phyloP scores from a whole-genome alignment of 306 rosid species.

The Datisca glomerata region DNA sequence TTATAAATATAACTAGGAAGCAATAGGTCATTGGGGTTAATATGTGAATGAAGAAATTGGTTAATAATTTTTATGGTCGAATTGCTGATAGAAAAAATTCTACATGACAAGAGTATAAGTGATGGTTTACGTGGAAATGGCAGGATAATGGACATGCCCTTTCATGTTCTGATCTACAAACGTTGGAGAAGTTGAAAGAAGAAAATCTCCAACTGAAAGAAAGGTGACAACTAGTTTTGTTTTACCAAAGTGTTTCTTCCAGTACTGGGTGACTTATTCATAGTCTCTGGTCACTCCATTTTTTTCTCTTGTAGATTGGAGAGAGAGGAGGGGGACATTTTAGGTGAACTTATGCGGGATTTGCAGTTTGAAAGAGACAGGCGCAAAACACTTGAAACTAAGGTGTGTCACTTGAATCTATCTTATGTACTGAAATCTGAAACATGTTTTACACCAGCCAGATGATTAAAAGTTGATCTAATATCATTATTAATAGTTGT shows the following conservation, averaged over 20 bases:
- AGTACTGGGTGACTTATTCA: not conserved
- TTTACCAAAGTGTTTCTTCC: not conserved
- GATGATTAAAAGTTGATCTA: no score
- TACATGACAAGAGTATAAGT: no score
- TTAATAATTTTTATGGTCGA: no score
- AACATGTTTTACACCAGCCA: no score
- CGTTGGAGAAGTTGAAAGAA: slow-evolving; percentile 38
- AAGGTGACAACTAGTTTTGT: slow-evolving; percentile 31
- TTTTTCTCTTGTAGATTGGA: slow-evolving; percentile 30
- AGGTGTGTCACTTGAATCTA: slow-evolving; percentile 27
- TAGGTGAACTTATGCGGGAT: slow-evolving; percentile 20
- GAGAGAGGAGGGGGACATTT: slow-evolving; percentile 20
- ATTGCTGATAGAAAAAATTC: no score
- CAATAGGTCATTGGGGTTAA: no score
- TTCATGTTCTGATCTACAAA: slow-evolving; percentile 16
- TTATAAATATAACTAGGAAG: no score
- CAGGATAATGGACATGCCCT: slow-evolving; percentile 2
- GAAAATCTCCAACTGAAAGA: slow-evolving; percentile 57
- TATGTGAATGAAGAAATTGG: no score
- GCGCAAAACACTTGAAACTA: slow-evolving; percentile 40
- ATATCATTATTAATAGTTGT: no score
- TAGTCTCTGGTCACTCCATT: not conserved
- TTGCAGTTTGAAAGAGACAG: slow-evolving; percentile 42
- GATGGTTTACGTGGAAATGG: not conserved
- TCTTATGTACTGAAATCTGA: not conserved